Conservation (phyloP, 495 filamentous ascomycete species). For the Mytilinidion resinicola region DNA sequence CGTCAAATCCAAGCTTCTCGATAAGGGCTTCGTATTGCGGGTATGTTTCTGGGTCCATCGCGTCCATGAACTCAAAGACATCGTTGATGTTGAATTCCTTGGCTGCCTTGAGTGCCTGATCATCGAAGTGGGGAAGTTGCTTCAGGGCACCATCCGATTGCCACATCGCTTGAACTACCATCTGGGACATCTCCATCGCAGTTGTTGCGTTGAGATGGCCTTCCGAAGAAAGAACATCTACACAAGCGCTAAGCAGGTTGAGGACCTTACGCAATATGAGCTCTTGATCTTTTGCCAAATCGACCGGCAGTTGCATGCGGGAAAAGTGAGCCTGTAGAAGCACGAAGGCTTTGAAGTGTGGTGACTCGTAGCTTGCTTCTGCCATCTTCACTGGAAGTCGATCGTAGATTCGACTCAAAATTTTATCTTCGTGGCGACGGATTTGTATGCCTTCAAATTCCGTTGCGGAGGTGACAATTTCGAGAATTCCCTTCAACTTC, state of each 20-base stretch:
- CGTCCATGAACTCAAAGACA: slow-evolving; percentile 96
- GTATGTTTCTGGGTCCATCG: slow-evolving; percentile 93
- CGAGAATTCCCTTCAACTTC: slow-evolving; percentile 91
- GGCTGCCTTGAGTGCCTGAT: slow-evolving; percentile 74
- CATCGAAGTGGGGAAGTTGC: slow-evolving; percentile 92
- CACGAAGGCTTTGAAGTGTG: slow-evolving; percentile 97
- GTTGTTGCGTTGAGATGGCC: slow-evolving; percentile 95
- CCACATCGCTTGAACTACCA: slow-evolving; percentile 99
- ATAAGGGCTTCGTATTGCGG: slow-evolving; percentile 67
- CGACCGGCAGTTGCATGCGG: slow-evolving; percentile 87
- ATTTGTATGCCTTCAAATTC: slow-evolving; percentile 97
- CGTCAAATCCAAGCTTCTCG: slow-evolving; percentile 68
- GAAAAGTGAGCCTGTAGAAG: slow-evolving; percentile 97
- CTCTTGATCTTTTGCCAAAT: slow-evolving; percentile 96
- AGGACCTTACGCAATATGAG: slow-evolving; percentile 78
- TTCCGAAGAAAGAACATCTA: slow-evolving; percentile 93
- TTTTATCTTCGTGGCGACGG: slow-evolving; percentile 81
- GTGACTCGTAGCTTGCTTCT: slow-evolving; percentile 77
- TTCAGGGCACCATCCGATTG: slow-evolving; percentile 93
- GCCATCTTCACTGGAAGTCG: slow-evolving; percentile 92
- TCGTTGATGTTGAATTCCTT: slow-evolving; percentile 79
- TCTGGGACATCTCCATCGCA: slow-evolving; percentile 99
- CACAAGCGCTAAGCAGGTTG: slow-evolving; percentile 81
- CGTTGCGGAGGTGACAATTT: slow-evolving; percentile 94
- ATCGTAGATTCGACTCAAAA: slow-evolving; percentile 89